These are phyloP conservation scores for Lodderomyces margitis DNA, from an alignment of 1,139 yeast genomes.

Conservation along the genomic window DNA sequence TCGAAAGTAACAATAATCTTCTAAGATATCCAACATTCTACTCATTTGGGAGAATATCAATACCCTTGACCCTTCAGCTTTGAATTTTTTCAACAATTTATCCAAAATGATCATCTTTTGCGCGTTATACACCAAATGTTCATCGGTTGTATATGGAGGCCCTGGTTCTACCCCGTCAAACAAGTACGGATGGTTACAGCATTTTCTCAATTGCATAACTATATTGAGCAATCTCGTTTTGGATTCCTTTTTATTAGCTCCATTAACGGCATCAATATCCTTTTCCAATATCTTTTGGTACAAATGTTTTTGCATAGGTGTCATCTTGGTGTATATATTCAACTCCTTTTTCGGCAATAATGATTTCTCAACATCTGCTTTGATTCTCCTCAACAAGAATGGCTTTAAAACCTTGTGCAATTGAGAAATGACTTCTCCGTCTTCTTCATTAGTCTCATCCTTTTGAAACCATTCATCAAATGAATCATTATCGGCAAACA, in stretches of 20 bases:
- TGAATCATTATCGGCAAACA: conserved; percentile 69
- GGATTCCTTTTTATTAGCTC: conserved; percentile 71
- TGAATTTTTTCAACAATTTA: conserved; percentile 59
- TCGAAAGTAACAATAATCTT: conserved; percentile 72
- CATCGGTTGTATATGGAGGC: conserved; percentile 82
- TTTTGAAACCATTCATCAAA: conserved; percentile 71
- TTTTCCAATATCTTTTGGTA: conserved; percentile 73
- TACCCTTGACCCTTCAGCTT: conserved; percentile 70
- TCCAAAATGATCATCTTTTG: conserved; percentile 74
- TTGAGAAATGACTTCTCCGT: conserved; percentile 69
- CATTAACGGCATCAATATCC: conserved; percentile 82
- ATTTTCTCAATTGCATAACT: conserved; percentile 80
- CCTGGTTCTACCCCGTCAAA: conserved; percentile 90
- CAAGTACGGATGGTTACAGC: conserved; percentile 80
- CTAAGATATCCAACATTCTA: conserved; percentile 73
- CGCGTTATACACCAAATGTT: conserved; percentile 70
- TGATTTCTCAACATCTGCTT: conserved; percentile 77
- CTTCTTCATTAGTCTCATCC: conserved; percentile 26
- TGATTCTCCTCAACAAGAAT: conserved; percentile 69
- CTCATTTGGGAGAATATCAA: conserved; percentile 82
- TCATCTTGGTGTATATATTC: conserved; percentile 70
- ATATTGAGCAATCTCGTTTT: conserved; percentile 73
- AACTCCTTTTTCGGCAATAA: conserved; percentile 72
- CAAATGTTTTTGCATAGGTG: conserved; percentile 76
- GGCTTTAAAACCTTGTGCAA: conserved; percentile 85